A percentile compares a stretch with the other conserved stretches of the same genome.
Conservation (phyloP, 371 early-diverging fungal genomes). For the Mortierella sp. region DNA sequence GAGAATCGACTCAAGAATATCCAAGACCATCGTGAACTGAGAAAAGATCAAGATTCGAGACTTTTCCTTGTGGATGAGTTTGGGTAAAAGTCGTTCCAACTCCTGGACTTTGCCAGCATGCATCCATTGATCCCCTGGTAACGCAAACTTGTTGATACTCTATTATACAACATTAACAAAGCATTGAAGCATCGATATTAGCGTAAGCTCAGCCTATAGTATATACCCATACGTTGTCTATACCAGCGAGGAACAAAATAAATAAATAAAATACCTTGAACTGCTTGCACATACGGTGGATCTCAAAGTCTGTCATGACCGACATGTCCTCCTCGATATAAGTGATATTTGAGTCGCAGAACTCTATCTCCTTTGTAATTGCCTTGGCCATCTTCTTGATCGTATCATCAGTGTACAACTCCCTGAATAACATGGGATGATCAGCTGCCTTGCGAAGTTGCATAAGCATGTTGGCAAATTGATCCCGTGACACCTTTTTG, state of each 20-base stretch:
- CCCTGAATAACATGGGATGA: slow-evolving; percentile 86
- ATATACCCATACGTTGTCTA: not conserved
- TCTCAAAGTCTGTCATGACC: slow-evolving; percentile 88
- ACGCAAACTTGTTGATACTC: slow-evolving; percentile 64
- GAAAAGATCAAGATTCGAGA: slow-evolving; percentile 84
- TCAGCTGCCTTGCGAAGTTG: slow-evolving; percentile 88
- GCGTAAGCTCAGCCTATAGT: not conserved
- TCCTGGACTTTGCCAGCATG: slow-evolving; percentile 82
- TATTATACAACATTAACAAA: slow-evolving; percentile 22
- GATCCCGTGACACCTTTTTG: slow-evolving; percentile 17
- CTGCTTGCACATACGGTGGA: slow-evolving; percentile 77
- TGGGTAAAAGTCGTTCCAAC: slow-evolving; percentile 71
- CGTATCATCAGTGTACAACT: slow-evolving; percentile 67
- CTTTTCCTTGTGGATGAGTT: slow-evolving; percentile 65
- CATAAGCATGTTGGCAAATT: slow-evolving; percentile 79
- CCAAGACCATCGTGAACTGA: slow-evolving; percentile 85
- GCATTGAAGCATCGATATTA: not conserved
- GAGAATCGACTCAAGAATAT: slow-evolving; percentile 68
- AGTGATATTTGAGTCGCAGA: slow-evolving; percentile 77
- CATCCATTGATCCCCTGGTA: slow-evolving; percentile 76
- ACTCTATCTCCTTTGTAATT: slow-evolving; percentile 74
- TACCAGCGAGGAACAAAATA: not conserved
- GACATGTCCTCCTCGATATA: slow-evolving; percentile 91
- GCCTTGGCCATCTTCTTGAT: slow-evolving; percentile 76
- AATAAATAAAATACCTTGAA: slow-evolving; percentile 65